Evolutionary conservation across 1,139 yeast species (phyloP).

Genomic region (Yamadazyma trypodendri): DNA sequence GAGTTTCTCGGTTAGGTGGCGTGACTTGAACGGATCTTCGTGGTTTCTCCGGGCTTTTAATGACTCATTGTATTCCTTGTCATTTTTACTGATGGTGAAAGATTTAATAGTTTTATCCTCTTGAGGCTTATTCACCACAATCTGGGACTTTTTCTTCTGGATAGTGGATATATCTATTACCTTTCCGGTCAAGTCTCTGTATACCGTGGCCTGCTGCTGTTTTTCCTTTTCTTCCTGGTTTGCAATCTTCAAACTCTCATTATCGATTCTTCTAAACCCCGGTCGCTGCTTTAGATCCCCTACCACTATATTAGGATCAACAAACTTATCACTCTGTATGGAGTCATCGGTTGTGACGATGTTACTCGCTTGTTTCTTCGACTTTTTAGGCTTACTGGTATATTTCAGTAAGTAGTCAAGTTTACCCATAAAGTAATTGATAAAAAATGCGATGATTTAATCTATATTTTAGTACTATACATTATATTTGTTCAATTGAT

Average conservation of each 20-base stretch:
- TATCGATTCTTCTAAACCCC: slow-evolving; percentile 42
- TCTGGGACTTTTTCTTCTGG: slow-evolving; percentile 8
- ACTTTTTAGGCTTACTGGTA: slow-evolving; percentile 13
- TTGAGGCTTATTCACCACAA: slow-evolving; percentile 5
- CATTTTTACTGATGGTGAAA: slow-evolving; percentile 32
- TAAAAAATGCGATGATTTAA: slow-evolving; percentile 1
- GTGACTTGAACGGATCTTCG: slow-evolving; percentile 66
- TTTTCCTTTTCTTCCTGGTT: neutral
- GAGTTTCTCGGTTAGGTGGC: slow-evolving; percentile 17
- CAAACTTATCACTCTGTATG: slow-evolving; percentile 2
- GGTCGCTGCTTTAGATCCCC: slow-evolving; percentile 33
- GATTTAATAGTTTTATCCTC: slow-evolving; percentile 20
- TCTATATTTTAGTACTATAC: slow-evolving; percentile 4
- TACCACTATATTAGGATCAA: slow-evolving; percentile 20
- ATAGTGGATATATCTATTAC: slow-evolving; percentile 30
- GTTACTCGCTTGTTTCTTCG: slow-evolving; percentile 12
- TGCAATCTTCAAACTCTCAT: slow-evolving; percentile 6
- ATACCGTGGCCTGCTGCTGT: slow-evolving; percentile 26
- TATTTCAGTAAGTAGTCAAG: slow-evolving; percentile 22
- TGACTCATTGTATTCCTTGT: slow-evolving; percentile 34
- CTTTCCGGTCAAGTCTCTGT: slow-evolving; percentile 41
- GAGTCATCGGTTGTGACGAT: slow-evolving; percentile 14
- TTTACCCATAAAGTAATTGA: slow-evolving; percentile 12
- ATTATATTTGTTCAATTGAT: slow-evolving; percentile 35
- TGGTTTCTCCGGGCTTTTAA: slow-evolving; percentile 35